Evolutionary conservation across 169 alveolate species (phyloP).

Genomic region (Plasmodium knowlesi): DNA sequence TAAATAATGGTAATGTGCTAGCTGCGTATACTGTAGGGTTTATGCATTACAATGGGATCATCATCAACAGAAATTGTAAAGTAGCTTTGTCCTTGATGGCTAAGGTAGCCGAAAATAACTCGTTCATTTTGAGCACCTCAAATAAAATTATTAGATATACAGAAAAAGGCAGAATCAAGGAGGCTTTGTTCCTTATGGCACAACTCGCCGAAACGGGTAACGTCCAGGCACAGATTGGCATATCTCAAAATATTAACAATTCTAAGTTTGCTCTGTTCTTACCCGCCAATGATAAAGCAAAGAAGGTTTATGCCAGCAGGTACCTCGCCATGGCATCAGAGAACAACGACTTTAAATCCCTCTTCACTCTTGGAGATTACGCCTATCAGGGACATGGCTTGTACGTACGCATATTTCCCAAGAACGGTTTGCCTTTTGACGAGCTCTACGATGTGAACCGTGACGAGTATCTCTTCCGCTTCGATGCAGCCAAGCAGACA

Average conservation of each 20-base stretch:
- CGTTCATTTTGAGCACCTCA: conserved; percentile 35
- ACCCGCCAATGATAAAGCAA: conserved; percentile 39
- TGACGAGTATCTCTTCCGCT: background rate
- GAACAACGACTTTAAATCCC: conserved; percentile 28
- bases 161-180: conserved; percentile 67
- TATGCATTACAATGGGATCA: conserved; percentile 70
- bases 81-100: conserved; percentile 51
- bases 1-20: conserved; percentile 57
- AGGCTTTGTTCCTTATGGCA: conserved; percentile 63
- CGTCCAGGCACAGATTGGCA: conserved; percentile 38
- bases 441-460: background rate
- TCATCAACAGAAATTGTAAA: conserved; percentile 36
- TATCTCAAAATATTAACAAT: conserved; percentile 19
- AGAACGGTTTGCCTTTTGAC: conserved; percentile 14
- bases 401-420: conserved; percentile 13
- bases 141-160: conserved; percentile 56
- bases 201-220: conserved; percentile 66
- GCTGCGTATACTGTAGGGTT: conserved; percentile 59
- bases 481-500: background rate
- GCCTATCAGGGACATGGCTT: conserved; percentile 59
- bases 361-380: conserved; percentile 59
- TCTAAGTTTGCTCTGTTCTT: conserved; percentile 22
- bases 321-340: conserved; percentile 72
- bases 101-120: conserved; percentile 63
- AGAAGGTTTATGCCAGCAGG: conserved; percentile 67